Base-by-base conservation (phyloP, 1,139 yeast species). In the Taphrina communis region DNA sequence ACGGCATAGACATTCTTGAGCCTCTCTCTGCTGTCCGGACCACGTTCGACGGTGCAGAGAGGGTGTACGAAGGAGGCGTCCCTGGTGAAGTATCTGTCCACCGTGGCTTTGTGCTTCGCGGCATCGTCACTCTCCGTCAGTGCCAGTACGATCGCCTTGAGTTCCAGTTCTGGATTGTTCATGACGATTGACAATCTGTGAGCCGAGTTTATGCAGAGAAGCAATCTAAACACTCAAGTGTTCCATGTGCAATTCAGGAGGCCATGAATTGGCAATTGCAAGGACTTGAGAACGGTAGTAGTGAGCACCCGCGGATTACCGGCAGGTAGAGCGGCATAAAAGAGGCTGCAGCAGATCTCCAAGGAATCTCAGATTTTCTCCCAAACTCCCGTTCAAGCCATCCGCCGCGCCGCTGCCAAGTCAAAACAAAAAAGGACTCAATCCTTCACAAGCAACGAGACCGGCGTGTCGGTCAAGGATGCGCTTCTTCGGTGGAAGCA, bases 1-100 rank as follows among this genome's bases (percentile, higher is more conserved):
- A 63, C 67, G 9, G 67, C 67, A 46, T 63, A 63, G 46, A 55
- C 48, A n/a, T 41, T 19, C 55, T 63, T 63, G 19, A 63, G 36
- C 11, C 19, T 17, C 35, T 63, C 67, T 12, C 67, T 17, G 25
- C 61, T 55, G 46, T 46, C 39, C 7, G 67, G 48, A 9, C 67
- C 53, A 46, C 67, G 31, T 14, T 50, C 44, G 6, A 63, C 19
- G 48, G 44, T 44, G 36, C 67, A 63, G 21, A 63, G 48, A 3
- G 67, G 67, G 38, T 63, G 67, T 9, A 21, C 38, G 55, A 63
- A 63, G 4, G 48, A 42, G 41, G 56, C 67, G 36, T 57, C 51
- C 11, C 38, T 41, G 35, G 61, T 63, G 48, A 63, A 63, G 39
- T 55, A 53, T 11, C 25, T 21, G 52, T 63, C 67, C 5, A 63